These are phyloP conservation scores for Citrus reticulata DNA, from an alignment of 345 rosid species.

Conservation along the genomic window DNA sequence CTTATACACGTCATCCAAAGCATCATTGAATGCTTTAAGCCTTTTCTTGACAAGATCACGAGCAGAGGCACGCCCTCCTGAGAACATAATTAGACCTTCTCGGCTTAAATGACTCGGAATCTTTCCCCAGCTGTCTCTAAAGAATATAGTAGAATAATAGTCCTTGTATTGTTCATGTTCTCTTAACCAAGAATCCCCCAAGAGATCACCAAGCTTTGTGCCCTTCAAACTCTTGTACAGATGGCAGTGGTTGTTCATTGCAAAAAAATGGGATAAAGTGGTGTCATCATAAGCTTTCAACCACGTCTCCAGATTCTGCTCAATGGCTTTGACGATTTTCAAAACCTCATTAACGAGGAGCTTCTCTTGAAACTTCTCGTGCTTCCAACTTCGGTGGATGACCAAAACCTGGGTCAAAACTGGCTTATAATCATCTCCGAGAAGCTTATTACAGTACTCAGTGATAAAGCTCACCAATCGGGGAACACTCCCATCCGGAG, in stretches of 20 bases:
- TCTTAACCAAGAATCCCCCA: constrained; percentile 79
- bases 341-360: constrained; percentile 67
- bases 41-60: constrained; percentile 99
- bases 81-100: constrained; percentile 92
- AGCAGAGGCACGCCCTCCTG: constrained; percentile 98
- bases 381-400: constrained; percentile 95
- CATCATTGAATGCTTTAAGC: constrained; percentile 80
- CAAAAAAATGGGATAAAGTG: constrained; percentile 60
- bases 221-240: constrained; percentile 82
- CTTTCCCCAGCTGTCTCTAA: constrained; percentile 90
- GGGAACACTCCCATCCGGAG: constrained; percentile 78
- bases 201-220: constrained; percentile 70
- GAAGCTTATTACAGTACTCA: constrained; percentile 80
- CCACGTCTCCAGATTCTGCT: constrained; percentile 77
- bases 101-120: constrained; percentile 87
- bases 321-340: constrained; percentile 66
- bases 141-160: constrained; percentile 52
- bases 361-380: constrained; percentile 81
- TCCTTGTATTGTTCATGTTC: constrained; percentile 89
- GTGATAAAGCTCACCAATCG: constrained; percentile 77
- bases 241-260: constrained; percentile 94
- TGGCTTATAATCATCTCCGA: constrained; percentile 82
- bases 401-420: constrained; percentile 72
- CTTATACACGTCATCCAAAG: constrained; percentile 79
- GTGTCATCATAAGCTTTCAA: constrained; percentile 65